Base-by-base conservation (phyloP, 1,284 basidiomycete species). In the Lentinula novae-zelandiae region DNA sequence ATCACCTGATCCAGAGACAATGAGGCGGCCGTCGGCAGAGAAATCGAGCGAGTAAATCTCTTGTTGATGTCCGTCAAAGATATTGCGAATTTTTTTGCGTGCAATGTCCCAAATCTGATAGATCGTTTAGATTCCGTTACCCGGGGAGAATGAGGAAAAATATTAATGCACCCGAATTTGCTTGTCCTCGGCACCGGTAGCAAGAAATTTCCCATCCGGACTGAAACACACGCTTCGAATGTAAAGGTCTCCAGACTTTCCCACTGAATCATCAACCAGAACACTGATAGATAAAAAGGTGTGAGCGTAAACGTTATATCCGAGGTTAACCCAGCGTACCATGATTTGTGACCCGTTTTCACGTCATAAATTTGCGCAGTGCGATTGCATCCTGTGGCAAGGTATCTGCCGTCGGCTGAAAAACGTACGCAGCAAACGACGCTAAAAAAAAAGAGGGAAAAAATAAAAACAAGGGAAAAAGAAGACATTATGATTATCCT, bases 41-140 rank as follows among this genome's bases (percentile, higher is more conserved):
- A 94, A 95, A 71, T 94, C 92, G 62, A 96, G 84, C 5, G 92
- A 92, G 74, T 95, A 96, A 67, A 96, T 94, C 73, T 95, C 94
- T 69, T 93, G 90, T 70, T 88, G 85, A 75, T 96, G 95, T 1
- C 93, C 95, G 55, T 88, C 84, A 65, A 95, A 90, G 20, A 91
- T 79, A 62, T 83, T 85, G 62, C 84, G 79, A 67, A 94, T 88
- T 52, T 83, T 81, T 68, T 86, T 86, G 70, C 85, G 86, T 33
- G 80, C 79, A 65, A 96, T 90, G 69, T 95, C 92, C 94, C 94
- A 96, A 68, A 92, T 91, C 92, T 90, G 63, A n/a, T 27, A 36
- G 48, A 33, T 42, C 62, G 50, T 40, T 57, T 55, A 39, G 20
- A 52, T 36, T 39, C 13, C 48, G 61, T 60, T 49, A 62, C 62